Evolutionary conservation across 371 early-diverging fungal genomes (phyloP).

Genomic region (Encephalitozoon cuniculi): DNA sequence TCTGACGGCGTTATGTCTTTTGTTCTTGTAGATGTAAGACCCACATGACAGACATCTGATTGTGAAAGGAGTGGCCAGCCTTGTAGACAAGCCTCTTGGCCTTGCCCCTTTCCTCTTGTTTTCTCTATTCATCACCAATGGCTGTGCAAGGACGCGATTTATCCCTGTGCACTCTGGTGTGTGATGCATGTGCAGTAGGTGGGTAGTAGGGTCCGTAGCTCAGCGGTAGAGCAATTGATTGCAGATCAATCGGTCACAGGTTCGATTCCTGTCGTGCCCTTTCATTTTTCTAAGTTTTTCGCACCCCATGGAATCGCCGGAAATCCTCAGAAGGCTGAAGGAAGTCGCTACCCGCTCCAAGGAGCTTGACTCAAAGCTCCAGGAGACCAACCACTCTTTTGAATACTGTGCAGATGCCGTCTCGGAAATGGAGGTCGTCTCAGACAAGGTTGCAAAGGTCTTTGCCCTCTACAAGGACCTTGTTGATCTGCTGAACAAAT

Average conservation of each 20-base stretch:
- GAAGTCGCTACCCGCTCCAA: neutral
- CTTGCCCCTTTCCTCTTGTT: neutral
- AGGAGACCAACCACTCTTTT: neutral
- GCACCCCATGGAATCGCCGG: neutral
- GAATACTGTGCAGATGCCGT: neutral
- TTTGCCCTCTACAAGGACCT: neutral
- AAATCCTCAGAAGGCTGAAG: neutral
- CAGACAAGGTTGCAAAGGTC: neutral
- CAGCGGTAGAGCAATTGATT: slow-evolving; percentile 15
- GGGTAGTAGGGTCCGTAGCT: neutral
- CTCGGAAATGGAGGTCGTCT: neutral
- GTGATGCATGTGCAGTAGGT: neutral
- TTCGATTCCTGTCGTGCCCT: slow-evolving; percentile 17
- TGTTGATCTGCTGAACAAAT: neutral
- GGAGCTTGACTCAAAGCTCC: neutral
- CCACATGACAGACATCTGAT: slow-evolving; percentile 83
- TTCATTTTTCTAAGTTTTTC: neutral
- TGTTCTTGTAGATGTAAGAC: slow-evolving; percentile 84
- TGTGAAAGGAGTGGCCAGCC: slow-evolving; percentile 83
- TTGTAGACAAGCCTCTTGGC: neutral
- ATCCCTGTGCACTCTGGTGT: neutral
- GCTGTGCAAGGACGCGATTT: neutral
- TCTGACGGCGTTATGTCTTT: slow-evolving; percentile 80
- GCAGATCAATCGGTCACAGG: slow-evolving; percentile 16
- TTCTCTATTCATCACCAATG: neutral